These are phyloP conservation scores for Melastoma candidum DNA, from an alignment of 441 rosid species.

Conservation along the genomic window DNA sequence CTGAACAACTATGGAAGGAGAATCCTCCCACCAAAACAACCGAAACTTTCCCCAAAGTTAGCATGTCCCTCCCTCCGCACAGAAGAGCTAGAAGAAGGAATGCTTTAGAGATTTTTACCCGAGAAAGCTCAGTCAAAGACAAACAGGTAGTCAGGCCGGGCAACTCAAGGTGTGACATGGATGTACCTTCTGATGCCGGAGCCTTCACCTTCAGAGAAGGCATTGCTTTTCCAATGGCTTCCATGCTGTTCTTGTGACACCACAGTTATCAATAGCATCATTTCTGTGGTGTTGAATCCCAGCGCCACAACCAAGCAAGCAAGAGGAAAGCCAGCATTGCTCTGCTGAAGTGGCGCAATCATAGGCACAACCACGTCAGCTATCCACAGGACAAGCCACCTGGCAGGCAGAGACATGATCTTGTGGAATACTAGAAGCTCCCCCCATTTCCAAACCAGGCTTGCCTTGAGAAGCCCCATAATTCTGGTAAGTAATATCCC, in stretches of 20 bases:
- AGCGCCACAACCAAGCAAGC: conserved; percentile 21
- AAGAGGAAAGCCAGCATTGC: conserved; percentile 30
- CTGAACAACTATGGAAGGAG: too few species aligned
- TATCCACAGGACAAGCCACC: conserved; percentile 17
- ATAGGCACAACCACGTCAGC: conserved; percentile 31
- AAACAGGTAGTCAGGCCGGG: too few species aligned
- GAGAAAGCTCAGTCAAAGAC: too few species aligned
- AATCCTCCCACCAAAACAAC: too few species aligned
- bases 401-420: conserved; percentile 19
- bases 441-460: conserved; percentile 23
- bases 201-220: conserved; percentile 27
- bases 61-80: too few species aligned
- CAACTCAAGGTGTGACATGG: too few species aligned
- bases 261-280: conserved; percentile 14
- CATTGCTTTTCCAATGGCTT: conserved; percentile 45
- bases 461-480: conserved; percentile 25
- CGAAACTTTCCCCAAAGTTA: too few species aligned
- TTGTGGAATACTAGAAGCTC: conserved; percentile 24
- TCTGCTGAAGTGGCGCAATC: conserved; percentile 21
- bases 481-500: conserved; percentile 27
- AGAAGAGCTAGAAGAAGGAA: too few species aligned
- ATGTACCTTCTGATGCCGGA: conserved; percentile 24
- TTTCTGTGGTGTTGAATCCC: conserved; percentile 9
- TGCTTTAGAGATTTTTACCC: too few species aligned
- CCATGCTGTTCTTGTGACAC: conserved; percentile 37